Percentiles rank a stretch among this genome's conserved stretches.
phyloP scores from a whole-genome alignment of 345 rosid species.

The Nephelium lappaceum region DNA sequence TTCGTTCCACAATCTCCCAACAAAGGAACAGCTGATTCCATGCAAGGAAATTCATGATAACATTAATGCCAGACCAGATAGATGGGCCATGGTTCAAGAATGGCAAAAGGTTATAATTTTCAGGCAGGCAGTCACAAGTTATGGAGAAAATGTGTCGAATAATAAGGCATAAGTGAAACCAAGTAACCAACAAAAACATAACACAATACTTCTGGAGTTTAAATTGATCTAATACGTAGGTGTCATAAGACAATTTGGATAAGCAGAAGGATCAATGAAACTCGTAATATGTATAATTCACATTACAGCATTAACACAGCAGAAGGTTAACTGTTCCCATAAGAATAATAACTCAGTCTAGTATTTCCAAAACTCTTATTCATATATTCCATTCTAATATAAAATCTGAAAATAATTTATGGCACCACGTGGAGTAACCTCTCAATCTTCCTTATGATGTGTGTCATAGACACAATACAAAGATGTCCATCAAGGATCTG shows the following conservation, averaged over 20 bases:
- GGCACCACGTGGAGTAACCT: background rate
- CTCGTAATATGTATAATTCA: background rate
- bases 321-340: background rate
- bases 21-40: constrained; percentile 31
- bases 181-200: background rate
- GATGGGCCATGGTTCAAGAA: background rate
- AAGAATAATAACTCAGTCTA: background rate
- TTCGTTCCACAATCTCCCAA: constrained; percentile 55
- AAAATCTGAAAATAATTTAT: background rate
- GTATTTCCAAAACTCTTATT: background rate
- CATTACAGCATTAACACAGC: background rate
- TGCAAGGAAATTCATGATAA: constrained; percentile 17
- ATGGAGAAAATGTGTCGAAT: background rate
- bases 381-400: background rate
- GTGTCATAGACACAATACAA: background rate
- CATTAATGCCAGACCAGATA: constrained; percentile 21
- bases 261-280: background rate
- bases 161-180: background rate
- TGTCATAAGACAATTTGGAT: background rate
- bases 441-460: background rate
- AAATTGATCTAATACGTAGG: background rate
- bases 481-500: background rate
- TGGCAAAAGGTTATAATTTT: background rate
- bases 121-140: background rate
- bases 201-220: background rate